These are phyloP conservation scores for Exophiala calicioides DNA, from an alignment of 2,329 filamentous ascomycete species.

Conservation along the genomic window DNA sequence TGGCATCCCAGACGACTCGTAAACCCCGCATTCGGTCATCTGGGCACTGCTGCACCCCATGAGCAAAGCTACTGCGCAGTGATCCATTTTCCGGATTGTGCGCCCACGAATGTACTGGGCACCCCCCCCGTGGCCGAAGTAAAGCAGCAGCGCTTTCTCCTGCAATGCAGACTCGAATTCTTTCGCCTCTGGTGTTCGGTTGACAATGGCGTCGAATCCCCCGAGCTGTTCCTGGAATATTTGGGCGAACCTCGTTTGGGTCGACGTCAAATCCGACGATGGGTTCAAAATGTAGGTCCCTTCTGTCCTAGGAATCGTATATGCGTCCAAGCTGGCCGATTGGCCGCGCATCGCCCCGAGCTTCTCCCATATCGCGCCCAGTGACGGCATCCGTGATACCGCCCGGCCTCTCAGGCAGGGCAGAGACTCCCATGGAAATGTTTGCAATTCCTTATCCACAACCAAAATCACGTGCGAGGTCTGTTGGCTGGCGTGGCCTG, in stretches of 20 bases:
- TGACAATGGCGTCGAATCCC: conserved; percentile 56
- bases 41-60: conserved; percentile 93
- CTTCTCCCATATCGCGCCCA: conserved; percentile 76
- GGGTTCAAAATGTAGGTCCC: conserved; percentile 83
- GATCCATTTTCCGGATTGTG: conserved; percentile 74
- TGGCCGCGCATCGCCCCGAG: conserved; percentile 47
- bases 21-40: conserved; percentile 77
- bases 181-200: conserved; percentile 69
- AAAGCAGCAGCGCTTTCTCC: conserved; percentile 72
- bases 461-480: conserved; percentile 76
- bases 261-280: conserved; percentile 76
- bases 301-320: conserved; percentile 26
- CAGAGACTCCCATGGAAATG: conserved; percentile 94
- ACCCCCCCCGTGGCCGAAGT: conserved; percentile 95
- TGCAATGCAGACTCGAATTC: conserved; percentile 72
- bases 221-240: conserved; percentile 23
- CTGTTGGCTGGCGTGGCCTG: conserved; percentile 33
- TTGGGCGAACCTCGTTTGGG: conserved; percentile 71
- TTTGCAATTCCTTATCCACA: conserved; percentile 85
- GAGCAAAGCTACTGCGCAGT: conserved; percentile 79
- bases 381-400: conserved; percentile 83
- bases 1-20: conserved; percentile 87
- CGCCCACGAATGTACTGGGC: conserved; percentile 89
- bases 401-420: conserved; percentile 78
- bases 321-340: conserved; percentile 22